Conservation (phyloP, 2,329 filamentous ascomycete genomes). For the Phyllosticta citribraziliensis region DNA sequence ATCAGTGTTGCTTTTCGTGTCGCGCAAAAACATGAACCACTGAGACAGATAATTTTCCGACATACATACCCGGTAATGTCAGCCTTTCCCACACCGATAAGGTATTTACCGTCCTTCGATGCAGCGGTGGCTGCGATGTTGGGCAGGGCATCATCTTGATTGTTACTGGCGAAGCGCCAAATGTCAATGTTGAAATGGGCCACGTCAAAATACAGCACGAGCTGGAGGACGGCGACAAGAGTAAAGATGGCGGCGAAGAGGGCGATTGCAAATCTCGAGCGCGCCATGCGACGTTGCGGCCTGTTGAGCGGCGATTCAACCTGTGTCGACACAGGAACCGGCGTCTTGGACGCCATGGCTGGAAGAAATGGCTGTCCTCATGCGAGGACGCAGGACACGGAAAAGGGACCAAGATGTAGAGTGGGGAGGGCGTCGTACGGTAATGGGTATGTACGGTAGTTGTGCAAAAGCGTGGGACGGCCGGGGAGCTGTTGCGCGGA, state of each 20-base stretch:
- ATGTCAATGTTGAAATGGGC: slow-evolving; percentile 22
- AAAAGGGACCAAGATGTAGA: background rate
- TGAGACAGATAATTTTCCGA: background rate
- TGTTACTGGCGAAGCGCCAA: slow-evolving; percentile 18
- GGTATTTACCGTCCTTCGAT: slow-evolving; percentile 40
- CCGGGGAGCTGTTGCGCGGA: background rate
- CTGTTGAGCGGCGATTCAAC: background rate
- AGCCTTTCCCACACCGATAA: slow-evolving; percentile 60
- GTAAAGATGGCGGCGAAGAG: slow-evolving; percentile 25
- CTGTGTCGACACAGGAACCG: background rate
- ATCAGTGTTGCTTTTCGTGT: background rate
- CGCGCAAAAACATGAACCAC: background rate
- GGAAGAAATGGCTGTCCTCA: background rate
- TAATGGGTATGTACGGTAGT: background rate
- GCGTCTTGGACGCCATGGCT: slow-evolving; percentile 2
- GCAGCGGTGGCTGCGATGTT: slow-evolving; percentile 13
- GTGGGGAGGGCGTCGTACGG: background rate
- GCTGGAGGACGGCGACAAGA: slow-evolving; percentile 24
- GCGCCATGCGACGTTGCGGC: slow-evolving; percentile 23
- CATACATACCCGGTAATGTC: slow-evolving; percentile 56
- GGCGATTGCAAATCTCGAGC: slow-evolving; percentile 29
- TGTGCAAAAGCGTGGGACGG: background rate
- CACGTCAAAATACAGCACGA: slow-evolving; percentile 25
- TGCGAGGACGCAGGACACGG: background rate
- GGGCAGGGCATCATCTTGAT: background rate